Evolutionary conservation across 768 basidiomycete genomes (phyloP), one percentile per base, ranked within the genome.

Genomic region (Mycena leptocephala): DNA sequence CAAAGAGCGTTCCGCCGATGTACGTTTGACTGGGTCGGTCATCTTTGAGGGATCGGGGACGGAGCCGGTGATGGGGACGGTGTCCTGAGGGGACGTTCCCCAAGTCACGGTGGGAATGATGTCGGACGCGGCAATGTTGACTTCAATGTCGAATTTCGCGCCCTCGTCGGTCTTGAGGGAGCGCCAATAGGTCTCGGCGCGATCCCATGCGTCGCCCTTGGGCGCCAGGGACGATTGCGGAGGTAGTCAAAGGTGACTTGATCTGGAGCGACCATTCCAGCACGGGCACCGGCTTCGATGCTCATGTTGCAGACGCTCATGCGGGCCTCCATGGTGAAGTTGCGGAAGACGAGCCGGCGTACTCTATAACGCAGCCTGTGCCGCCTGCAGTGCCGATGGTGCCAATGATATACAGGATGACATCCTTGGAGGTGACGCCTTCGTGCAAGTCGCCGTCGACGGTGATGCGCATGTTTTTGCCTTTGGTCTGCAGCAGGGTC

Each of bases 231-330:
- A 58, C 96, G 93, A 62, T 93, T 91, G 71, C 90, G 91, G 76
- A 97, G 93, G 84, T 97, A 97, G 35, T 90, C 89, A 81, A 97
- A 96, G 14, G 96, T 97, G 74, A 93, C 87, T 32, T 97, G 94
- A 82, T 97, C 96, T 1, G 96, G 96, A 22, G 95, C 96, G 72
- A 97, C 90, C 96, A 97, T 96, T 65, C 96, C 96, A 14, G 96
- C 96, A 80, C 96, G 92, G 79, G 96, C 96, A 80, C 96, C 96
- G 70, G 93, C 96, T 84, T 97, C 96, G 81, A 97, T 97, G 74
- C 96, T 97, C 96, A 97, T 97, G 86, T 97, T 97, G 87, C 96
- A 97, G 76, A 93, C 93, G 80, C 93, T 95, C 95, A 95, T 96
- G 63, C 96, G 92, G 46, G 95, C 95, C 84, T 97, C 96, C 95